Conservation (phyloP, 148 eudicot genomes). For the Chenopodium formosanum region DNA sequence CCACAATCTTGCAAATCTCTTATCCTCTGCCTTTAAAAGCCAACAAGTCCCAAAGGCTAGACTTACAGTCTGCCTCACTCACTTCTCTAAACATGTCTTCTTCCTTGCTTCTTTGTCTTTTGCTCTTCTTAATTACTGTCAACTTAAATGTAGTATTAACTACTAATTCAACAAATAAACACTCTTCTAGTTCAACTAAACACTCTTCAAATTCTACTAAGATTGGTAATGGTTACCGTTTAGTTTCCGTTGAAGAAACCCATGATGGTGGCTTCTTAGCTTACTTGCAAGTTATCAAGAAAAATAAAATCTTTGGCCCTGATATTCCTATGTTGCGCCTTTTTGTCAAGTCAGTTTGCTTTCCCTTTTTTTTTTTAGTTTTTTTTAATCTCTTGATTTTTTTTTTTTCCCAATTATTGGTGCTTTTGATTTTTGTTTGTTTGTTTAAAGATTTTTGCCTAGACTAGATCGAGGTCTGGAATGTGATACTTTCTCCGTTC, state of each 20-base stretch:
- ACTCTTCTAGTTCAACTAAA: not conserved
- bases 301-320: conserved; percentile 66
- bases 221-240: conserved; percentile 82
- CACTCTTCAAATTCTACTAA: conserved; percentile 37
- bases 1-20: not conserved
- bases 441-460: not conserved
- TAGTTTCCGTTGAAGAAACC: conserved; percentile 65
- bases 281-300: conserved; percentile 66
- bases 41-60: not conserved
- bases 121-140: conserved; percentile 29
- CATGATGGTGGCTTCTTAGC: conserved; percentile 78
- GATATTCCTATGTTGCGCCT: conserved; percentile 79
- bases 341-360: conserved; percentile 70
- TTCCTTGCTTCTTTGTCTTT: conserved; percentile 17
- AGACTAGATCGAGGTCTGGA: no score
- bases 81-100: conserved; percentile 16
- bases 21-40: conserved; percentile 20
- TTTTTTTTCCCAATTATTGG: not conserved
- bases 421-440: not conserved
- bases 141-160: conserved; percentile 6
- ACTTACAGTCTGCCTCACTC: not conserved
- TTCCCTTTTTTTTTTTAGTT: not conserved
- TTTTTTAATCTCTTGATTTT: not conserved
- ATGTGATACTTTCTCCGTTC: no score
- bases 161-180: not conserved